Evolutionary conservation across 2,329 filamentous ascomycete species (phyloP).

Genomic region (Clarireedia sp.): DNA sequence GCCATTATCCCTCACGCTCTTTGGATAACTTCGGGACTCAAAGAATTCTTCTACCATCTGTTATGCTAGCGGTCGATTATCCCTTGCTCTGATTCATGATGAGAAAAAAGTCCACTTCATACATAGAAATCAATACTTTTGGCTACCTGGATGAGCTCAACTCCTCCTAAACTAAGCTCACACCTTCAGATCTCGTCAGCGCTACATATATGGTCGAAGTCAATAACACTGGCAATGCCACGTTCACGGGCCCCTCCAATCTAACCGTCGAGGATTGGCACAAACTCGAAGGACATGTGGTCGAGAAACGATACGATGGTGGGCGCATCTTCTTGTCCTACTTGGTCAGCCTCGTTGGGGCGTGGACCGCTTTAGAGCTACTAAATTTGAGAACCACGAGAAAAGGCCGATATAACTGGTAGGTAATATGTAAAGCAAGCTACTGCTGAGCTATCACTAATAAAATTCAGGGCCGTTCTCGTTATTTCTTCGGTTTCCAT

Average conservation of each 20-base stretch:
- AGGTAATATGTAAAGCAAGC: slow-evolving; percentile 23
- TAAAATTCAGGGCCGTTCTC: slow-evolving; percentile 48
- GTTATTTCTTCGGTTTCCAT: slow-evolving; percentile 59
- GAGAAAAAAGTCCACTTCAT: neutral
- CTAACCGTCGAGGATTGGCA: slow-evolving; percentile 2
- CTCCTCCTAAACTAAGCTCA: neutral
- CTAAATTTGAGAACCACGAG: slow-evolving; percentile 67
- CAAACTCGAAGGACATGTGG: slow-evolving; percentile 13
- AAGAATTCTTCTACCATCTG: neutral
- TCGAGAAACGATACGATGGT: slow-evolving; percentile 29
- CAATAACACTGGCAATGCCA: slow-evolving; percentile 4
- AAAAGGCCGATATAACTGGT: slow-evolving; percentile 64
- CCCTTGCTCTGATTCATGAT: neutral
- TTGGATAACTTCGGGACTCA: neutral
- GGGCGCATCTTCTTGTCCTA: slow-evolving; percentile 63
- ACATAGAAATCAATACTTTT: neutral
- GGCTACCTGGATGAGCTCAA: neutral
- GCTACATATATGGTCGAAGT: slow-evolving; percentile 4
- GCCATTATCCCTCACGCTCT: too few species aligned
- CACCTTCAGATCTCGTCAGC: neutral
- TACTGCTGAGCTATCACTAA: slow-evolving; percentile 1
- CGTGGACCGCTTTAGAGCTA: slow-evolving; percentile 71
- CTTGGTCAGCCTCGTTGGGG: slow-evolving; percentile 65
- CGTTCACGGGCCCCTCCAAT: neutral
- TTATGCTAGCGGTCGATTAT: neutral